phyloP scores from a whole-genome alignment of 164 flowering plant genomes.

The Chimonanthus praecox region DNA sequence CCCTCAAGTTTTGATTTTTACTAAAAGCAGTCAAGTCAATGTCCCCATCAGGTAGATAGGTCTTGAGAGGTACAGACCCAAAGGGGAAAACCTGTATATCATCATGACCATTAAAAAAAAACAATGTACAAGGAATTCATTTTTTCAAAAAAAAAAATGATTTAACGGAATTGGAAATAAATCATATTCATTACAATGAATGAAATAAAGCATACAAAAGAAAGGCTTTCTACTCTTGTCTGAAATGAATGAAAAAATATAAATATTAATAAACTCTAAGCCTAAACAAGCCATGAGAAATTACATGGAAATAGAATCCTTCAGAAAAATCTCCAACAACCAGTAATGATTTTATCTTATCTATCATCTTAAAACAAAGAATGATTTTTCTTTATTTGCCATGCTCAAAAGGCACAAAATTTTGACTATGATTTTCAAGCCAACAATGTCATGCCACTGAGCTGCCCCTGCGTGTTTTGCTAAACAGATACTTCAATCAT shows the following conservation, averaged over 20 bases:
- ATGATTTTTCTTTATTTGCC: too few relatives aligned
- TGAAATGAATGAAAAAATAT: not conserved
- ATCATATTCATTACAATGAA: not conserved
- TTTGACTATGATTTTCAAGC: too few relatives aligned
- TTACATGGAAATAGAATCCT: not conserved
- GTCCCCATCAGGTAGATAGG: constrained; percentile 97
- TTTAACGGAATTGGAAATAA: too few relatives aligned
- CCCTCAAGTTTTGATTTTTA: constrained; percentile 54
- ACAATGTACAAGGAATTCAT: not conserved
- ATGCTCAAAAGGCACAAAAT: too few relatives aligned
- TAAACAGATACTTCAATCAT: too few relatives aligned
- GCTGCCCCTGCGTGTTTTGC: too few relatives aligned
- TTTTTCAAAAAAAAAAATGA: not conserved
- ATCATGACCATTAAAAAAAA: constrained; percentile 5
- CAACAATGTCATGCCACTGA: too few relatives aligned
- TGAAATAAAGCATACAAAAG: not conserved
- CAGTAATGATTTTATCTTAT: too few relatives aligned
- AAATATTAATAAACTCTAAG: too few relatives aligned
- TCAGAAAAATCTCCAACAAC: too few relatives aligned
- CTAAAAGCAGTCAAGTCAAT: constrained; percentile 86
- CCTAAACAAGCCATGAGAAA: too few relatives aligned
- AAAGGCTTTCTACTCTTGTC: not conserved
- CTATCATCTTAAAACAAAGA: too few relatives aligned
- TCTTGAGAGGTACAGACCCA: constrained; percentile 97
- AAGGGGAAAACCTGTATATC: constrained; percentile 70